Conservation (phyloP, 345 rosid species). For the Corchorus olitorius region DNA sequence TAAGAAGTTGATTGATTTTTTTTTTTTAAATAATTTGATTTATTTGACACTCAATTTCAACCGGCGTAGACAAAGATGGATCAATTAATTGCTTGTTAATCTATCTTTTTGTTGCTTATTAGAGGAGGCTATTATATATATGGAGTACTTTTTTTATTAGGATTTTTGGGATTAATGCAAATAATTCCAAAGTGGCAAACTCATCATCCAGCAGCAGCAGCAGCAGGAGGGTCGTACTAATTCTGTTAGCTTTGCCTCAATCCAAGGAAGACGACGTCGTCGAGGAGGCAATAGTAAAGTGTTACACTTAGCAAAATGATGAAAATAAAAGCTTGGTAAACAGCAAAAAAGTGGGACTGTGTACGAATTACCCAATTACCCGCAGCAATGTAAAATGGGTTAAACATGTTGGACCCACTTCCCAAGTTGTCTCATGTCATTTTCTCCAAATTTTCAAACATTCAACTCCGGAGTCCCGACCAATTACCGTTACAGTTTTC, state of each 20-base stretch:
- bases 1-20: too few species aligned
- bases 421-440: not conserved
- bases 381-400: not conserved
- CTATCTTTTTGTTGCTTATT: slow-evolving; percentile 7
- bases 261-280: not conserved
- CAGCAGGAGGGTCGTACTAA: not conserved
- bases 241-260: not conserved
- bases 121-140: not conserved
- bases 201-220: not conserved
- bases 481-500: not conserved
- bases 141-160: too few species aligned
- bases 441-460: not conserved
- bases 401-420: slow-evolving; percentile 26
- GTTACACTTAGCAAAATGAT: not conserved
- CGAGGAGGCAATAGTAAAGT: slow-evolving; percentile 1
- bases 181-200: not conserved
- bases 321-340: not conserved
- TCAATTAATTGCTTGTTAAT: not conserved
- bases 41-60: not conserved
- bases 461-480: not conserved
- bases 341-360: not conserved
- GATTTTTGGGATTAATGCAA: too few species aligned
- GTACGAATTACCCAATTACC: slow-evolving; percentile 3
- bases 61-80: not conserved
- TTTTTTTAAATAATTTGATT: too few species aligned